Evolutionary conservation across 2,329 filamentous ascomycete species (phyloP).

Genomic region (Phaeosphaeriaceae sp.): DNA sequence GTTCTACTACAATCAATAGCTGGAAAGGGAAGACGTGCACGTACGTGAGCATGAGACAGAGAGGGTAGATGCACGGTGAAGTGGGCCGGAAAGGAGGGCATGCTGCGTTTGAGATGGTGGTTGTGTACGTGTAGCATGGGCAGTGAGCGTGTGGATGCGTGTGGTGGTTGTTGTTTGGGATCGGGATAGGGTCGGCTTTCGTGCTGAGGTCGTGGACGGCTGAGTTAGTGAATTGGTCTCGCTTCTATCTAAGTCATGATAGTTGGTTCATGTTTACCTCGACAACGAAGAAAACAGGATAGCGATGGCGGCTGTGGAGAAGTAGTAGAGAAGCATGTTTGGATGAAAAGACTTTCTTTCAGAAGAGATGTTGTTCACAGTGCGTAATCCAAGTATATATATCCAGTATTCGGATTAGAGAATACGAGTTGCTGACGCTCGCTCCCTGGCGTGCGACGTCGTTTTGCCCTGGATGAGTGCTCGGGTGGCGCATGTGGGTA

Average conservation of each 20-base stretch:
- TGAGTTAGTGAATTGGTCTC: background rate
- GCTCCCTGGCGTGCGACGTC: background rate
- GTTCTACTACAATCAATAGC: too few relatives aligned
- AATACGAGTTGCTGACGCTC: background rate
- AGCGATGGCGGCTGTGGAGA: background rate
- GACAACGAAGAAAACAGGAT: background rate
- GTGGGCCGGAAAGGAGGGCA: constrained; percentile 6
- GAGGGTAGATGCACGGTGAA: too few relatives aligned
- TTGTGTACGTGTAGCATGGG: constrained; percentile 23
- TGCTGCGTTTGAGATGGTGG: constrained; percentile 1
- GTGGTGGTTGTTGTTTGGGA: background rate
- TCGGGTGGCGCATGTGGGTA: background rate
- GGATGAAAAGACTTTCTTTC: background rate
- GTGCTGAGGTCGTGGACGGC: background rate
- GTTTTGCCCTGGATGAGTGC: background rate
- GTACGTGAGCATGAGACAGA: too few relatives aligned
- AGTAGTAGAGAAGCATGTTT: background rate
- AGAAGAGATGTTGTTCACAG: background rate
- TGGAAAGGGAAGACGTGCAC: too few relatives aligned
- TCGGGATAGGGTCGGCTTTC: background rate
- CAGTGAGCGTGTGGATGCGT: constrained; percentile 1
- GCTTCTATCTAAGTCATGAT: background rate
- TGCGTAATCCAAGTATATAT: background rate
- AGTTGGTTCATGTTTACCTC: background rate
- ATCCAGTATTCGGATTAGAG: background rate